phyloP scores from a whole-genome alignment of 306 rosid species.

The Pyrus communis region DNA sequence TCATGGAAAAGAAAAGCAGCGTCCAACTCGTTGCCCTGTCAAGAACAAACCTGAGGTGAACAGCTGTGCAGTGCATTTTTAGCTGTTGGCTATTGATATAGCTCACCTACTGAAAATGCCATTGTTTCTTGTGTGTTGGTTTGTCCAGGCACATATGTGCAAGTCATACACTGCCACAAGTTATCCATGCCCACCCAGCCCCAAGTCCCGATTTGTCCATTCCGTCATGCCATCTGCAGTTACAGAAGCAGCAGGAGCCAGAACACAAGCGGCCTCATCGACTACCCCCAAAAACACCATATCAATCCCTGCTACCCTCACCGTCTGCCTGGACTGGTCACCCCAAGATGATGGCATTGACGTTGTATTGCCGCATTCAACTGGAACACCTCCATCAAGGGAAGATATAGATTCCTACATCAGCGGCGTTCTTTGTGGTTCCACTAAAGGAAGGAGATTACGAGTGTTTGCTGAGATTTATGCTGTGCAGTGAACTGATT shows the following conservation, averaged over 20 bases:
- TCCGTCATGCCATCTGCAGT: conserved; percentile 18
- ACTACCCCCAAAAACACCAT: conserved; percentile 5
- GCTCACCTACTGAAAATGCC: background rate
- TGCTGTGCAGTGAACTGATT: conserved; percentile 3
- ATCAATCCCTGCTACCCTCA: background rate
- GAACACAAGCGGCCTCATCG: conserved; percentile 25
- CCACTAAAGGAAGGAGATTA: conserved; percentile 27
- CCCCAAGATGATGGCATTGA: conserved; percentile 64
- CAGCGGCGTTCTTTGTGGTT: conserved; percentile 15
- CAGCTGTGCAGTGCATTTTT: conserved; percentile 1
- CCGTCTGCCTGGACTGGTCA: conserved; percentile 43
- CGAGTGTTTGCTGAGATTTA: conserved; percentile 34
- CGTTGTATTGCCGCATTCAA: conserved; percentile 27
- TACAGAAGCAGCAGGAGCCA: background rate
- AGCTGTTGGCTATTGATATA: background rate
- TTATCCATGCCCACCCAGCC: conserved; percentile 3
- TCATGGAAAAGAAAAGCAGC: conserved; percentile 47
- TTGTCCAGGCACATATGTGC: conserved; percentile 23
- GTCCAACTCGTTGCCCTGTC: conserved; percentile 25
- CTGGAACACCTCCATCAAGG: conserved; percentile 26
- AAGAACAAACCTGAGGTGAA: conserved; percentile 45
- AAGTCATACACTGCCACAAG: conserved; percentile 19
- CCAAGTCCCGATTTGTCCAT: conserved; percentile 18
- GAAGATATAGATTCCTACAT: conserved; percentile 37
- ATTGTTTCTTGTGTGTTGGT: background rate